Percentiles rank a stretch among this genome's conserved stretches.
Evolutionary conservation across 2,329 filamentous ascomycete genomes (phyloP).

Genomic region (Diatrype stigma): DNA sequence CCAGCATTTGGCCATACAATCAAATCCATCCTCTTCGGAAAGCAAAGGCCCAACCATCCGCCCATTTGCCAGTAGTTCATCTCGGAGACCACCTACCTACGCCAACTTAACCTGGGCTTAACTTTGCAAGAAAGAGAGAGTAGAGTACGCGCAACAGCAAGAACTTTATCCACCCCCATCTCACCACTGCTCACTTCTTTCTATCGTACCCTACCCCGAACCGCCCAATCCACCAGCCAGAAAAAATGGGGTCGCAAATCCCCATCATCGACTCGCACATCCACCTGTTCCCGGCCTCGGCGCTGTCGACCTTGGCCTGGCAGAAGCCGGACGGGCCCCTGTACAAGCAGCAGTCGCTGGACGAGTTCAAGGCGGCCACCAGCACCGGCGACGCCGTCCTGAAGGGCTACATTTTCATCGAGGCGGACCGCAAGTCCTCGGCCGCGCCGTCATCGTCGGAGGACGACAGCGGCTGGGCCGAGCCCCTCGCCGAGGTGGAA

Average conservation of each 20-base stretch:
- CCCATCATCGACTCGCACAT: conserved; percentile 86
- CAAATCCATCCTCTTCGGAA: too few relatives aligned
- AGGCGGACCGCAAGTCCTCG: conserved; percentile 71
- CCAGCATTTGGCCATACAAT: too few relatives aligned
- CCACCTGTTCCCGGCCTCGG: conserved; percentile 74
- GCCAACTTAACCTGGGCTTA: too few relatives aligned
- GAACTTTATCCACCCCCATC: background rate
- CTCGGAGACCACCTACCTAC: too few relatives aligned
- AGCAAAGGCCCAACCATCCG: too few relatives aligned
- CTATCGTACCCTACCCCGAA: background rate
- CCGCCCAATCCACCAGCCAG: too few relatives aligned
- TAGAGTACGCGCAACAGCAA: too few relatives aligned
- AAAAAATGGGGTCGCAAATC: conserved; percentile 32
- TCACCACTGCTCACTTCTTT: background rate
- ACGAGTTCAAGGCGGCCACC: conserved; percentile 54
- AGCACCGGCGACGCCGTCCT: conserved; percentile 39
- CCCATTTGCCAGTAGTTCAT: too few relatives aligned
- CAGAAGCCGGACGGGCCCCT: conserved; percentile 56
- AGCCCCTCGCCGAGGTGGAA: conserved; percentile 67
- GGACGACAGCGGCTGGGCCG: conserved; percentile 56
- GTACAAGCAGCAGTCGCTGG: conserved; percentile 58
- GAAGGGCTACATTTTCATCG: conserved; percentile 75
- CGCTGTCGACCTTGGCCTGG: conserved; percentile 68
- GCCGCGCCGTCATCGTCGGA: conserved; percentile 40
- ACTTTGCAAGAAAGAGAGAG: too few relatives aligned